These are phyloP conservation scores for Xerocomus potaroensis DNA, from an alignment of 768 basidiomycete species.

Conservation along the genomic window DNA sequence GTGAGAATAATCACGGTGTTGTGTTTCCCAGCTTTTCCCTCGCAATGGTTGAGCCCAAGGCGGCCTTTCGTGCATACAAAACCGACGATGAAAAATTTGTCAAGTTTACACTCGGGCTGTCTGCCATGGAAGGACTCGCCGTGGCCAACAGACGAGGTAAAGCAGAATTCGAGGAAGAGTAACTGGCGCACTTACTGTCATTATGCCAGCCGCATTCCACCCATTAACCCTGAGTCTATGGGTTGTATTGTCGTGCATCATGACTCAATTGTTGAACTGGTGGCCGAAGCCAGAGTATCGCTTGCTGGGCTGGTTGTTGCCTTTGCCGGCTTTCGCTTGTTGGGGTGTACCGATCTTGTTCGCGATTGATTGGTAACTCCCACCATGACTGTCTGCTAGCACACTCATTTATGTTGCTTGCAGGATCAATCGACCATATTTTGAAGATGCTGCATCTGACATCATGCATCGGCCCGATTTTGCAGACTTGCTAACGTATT, in stretches of 20 bases:
- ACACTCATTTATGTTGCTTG: not conserved
- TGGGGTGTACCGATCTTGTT: conserved; percentile 62
- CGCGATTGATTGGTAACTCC: conserved; percentile 61
- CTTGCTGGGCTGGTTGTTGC: conserved; percentile 47
- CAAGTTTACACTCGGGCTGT: conserved; percentile 62
- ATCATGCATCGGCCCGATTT: conserved; percentile 57
- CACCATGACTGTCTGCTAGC: not conserved
- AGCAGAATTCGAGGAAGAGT: conserved; percentile 5
- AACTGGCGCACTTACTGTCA: not conserved
- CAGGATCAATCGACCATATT: conserved; percentile 68
- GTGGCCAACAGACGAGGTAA: conserved; percentile 60
- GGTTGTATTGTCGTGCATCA: conserved; percentile 53
- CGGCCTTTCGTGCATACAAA: conserved; percentile 50
- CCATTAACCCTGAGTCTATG: conserved; percentile 60
- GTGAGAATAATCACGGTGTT: too few relatives aligned
- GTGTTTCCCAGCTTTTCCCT: not conserved
- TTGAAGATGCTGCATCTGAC: conserved; percentile 52
- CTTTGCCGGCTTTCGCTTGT: conserved; percentile 64
- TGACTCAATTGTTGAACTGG: conserved; percentile 60
- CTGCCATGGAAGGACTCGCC: conserved; percentile 63
- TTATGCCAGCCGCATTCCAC: conserved; percentile 45
- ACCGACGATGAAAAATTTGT: conserved; percentile 53
- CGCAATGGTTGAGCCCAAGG: conserved; percentile 39
- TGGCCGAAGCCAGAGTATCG: conserved; percentile 55
- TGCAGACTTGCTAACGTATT: conserved; percentile 47